phyloP scores from a whole-genome alignment of 2,329 filamentous ascomycete species.

The Arthrinium puccinioides region DNA sequence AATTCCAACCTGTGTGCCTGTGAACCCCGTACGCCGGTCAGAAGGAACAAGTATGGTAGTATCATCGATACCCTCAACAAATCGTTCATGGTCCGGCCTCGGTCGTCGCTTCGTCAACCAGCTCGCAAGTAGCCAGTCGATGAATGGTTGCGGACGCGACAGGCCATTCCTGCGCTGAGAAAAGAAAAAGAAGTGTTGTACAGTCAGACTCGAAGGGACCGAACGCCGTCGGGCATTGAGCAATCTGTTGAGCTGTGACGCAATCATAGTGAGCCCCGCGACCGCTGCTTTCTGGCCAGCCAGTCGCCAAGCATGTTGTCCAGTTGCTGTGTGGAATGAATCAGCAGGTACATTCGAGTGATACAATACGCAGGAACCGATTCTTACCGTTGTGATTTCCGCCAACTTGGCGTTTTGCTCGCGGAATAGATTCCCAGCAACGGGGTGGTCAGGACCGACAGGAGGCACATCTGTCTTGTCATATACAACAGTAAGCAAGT shows the following conservation, averaged over 20 bases:
- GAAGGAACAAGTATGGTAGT: too few species aligned
- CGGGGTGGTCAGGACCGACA: slow-evolving; percentile 75
- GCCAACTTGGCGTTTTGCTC: slow-evolving; percentile 81
- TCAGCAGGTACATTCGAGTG: slow-evolving; percentile 4
- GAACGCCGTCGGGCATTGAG: too few species aligned
- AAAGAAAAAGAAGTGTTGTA: too few species aligned
- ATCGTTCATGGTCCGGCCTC: too few species aligned
- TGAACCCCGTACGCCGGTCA: slow-evolving; percentile 1
- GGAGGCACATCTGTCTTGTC: slow-evolving; percentile 81
- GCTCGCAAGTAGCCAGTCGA: too few species aligned
- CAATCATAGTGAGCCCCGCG: slow-evolving; percentile 33
- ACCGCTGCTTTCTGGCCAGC: slow-evolving; percentile 64
- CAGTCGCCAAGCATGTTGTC: slow-evolving; percentile 82
- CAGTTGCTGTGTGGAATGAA: slow-evolving; percentile 49
- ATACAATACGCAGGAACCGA: neutral
- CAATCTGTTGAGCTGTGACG: too few species aligned
- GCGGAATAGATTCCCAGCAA: slow-evolving; percentile 72
- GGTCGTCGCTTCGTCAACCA: too few species aligned
- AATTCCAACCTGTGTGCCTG: slow-evolving; percentile 3
- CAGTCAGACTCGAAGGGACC: too few species aligned
- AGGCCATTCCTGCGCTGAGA: too few species aligned
- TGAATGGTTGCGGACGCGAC: too few species aligned
- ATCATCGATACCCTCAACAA: too few species aligned
- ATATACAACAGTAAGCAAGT: slow-evolving; percentile 85
- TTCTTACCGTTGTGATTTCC: slow-evolving; percentile 70